Conservation (phyloP, 192 early-diverging fungal genomes). For the Gorgonomyces haynaldii region DNA sequence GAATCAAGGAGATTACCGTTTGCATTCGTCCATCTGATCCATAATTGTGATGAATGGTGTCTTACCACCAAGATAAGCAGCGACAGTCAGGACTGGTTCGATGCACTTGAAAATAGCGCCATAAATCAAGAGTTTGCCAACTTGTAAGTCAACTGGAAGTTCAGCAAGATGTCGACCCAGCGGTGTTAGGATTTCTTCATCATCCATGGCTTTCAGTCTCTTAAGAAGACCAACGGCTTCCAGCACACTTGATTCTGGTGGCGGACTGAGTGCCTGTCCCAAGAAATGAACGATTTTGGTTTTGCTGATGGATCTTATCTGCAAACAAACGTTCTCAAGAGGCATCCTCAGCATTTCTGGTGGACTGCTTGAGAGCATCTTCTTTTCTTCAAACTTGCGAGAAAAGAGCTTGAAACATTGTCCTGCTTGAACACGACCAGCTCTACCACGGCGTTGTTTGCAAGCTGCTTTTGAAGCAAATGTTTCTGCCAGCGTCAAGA, state of each 20-base stretch:
- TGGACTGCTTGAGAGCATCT: conserved; percentile 37
- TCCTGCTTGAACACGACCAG: conserved; percentile 71
- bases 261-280: conserved; percentile 29
- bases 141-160: conserved; percentile 28
- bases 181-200: conserved; percentile 14
- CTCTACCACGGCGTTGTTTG: conserved; percentile 70
- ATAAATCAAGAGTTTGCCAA: conserved; percentile 37
- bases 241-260: conserved; percentile 16
- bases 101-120: conserved; percentile 34
- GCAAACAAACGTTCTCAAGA: conserved; percentile 73
- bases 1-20: no score
- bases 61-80: conserved; percentile 39
- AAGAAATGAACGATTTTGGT: conserved; percentile 20
- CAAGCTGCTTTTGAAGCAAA: conserved; percentile 54
- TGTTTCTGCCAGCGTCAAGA: conserved; percentile 42
- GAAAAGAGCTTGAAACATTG: conserved; percentile 48
- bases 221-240: conserved; percentile 15
- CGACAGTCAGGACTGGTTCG: conserved; percentile 30
- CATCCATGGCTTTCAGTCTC: conserved; percentile 25
- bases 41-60: conserved; percentile 35
- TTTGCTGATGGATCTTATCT: conserved; percentile 36
- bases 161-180: conserved; percentile 28
- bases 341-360: conserved; percentile 78
- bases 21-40: conserved; percentile 44
- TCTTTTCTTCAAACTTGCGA: conserved; percentile 12